Base-by-base conservation (phyloP, 2,329 filamentous ascomycete genomes). In the Fulvia fulva region DNA sequence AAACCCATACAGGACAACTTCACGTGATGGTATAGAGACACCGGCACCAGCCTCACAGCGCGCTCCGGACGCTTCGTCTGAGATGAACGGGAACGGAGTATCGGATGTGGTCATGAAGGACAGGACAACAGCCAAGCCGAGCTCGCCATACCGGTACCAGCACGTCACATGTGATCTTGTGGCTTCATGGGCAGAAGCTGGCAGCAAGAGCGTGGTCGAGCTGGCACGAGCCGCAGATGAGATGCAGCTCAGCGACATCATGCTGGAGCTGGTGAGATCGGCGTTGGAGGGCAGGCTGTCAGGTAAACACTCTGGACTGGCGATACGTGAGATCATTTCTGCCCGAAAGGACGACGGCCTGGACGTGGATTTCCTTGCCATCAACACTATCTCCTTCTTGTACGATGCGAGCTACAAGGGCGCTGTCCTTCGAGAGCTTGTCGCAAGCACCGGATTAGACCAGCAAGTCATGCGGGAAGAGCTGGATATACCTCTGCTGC, bases 181-280 rank as follows among this genome's bases (percentile, higher is more conserved):
- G 52, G 76, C 80, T 30, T 75, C 78, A 28, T 97, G 94, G 94
- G 75, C 80, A 41, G 78, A 81, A 32, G 80, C 77, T 47, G 90
- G 89, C 28, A 87, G 86, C 56, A 80, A 87, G 61, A 82, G 84
- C 25, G 77, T 96, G 12, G 75, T 93, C 21, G 81, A 85, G 22
- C 80, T 84, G 65, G 88, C 87, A 23, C 73, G 82, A 45, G 80
- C 86, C 65, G 86, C 87, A 50, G 83, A 88, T 63, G 84, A 89
- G 7, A 79, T 87, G 47, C 83, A 85, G 57, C 77, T 96, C 37
- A 86, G 87, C 28, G 82, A 82, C 14, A 78, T 96, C 22, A 91
- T 92, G 65, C 90, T 96, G 75, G 94, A 99, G 72, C 83, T 97
- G 37, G 83, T 94, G 34, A 86, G 87, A 61, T 86, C 90, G 32